phyloP scores from a whole-genome alignment of 2,329 filamentous ascomycete species.

The Trichoderma koningii region DNA sequence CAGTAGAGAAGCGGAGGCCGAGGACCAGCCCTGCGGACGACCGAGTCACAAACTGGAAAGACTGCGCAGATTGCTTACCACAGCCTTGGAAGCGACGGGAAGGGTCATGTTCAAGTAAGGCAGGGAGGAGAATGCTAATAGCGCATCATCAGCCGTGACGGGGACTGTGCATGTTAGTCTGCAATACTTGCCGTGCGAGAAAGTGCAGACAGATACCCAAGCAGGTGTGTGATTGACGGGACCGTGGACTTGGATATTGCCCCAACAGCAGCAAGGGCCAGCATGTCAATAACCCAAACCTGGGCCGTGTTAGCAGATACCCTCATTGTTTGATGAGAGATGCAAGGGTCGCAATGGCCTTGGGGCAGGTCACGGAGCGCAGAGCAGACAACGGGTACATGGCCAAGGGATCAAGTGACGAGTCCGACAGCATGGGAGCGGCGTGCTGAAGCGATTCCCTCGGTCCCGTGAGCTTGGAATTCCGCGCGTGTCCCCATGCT shows the following conservation, averaged over 20 bases:
- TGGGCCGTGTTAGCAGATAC: background rate
- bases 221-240: slow-evolving; percentile 1
- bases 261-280: background rate
- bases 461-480: slow-evolving; percentile 16
- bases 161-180: background rate
- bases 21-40: background rate
- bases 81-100: slow-evolving; percentile 20
- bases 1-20: background rate
- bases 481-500: slow-evolving; percentile 5
- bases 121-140: background rate
- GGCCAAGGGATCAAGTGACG: slow-evolving; percentile 13
- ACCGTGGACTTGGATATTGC: slow-evolving; percentile 6
- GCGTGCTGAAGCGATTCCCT: background rate
- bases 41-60: background rate
- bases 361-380: slow-evolving; percentile 1
- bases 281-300: background rate
- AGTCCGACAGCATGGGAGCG: slow-evolving; percentile 11
- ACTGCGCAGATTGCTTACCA: slow-evolving; percentile 19
- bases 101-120: background rate
- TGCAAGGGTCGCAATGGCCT: slow-evolving; percentile 13
- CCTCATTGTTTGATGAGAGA: background rate
- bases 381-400: slow-evolving; percentile 9
- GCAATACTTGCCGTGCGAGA: background rate
- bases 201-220: background rate
- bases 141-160: slow-evolving; percentile 1